Base-by-base conservation (phyloP, 2,329 filamentous ascomycete species). In the Trichophyton simii region DNA sequence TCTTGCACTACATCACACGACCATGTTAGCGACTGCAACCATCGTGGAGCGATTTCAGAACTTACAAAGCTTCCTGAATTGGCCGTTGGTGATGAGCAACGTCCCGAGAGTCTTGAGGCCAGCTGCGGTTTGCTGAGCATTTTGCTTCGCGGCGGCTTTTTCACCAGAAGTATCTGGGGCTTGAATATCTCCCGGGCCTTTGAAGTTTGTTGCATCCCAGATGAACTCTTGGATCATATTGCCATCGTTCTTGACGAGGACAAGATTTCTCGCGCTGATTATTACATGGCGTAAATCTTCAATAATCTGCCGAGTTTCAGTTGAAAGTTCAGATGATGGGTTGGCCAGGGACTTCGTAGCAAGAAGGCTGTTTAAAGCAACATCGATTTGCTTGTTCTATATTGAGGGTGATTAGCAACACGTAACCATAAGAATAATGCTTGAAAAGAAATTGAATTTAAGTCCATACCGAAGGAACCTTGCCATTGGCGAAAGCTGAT, bases 151-250 rank as follows among this genome's bases (percentile, higher is more conserved):
- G 1, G 82, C 82, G 0, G 88, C 85, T 78, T 90, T 95, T 71
- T 84, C 82, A 57, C 95, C 68, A 0, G 90, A 87, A 0, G 83
- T 82, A 61, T 80, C 79, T 2, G 89, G 88, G 0, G 80, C 75
- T 62, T 77, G 73, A 28, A 89, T 80, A 59, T 82, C 79, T 68
- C 80, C 85, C 62, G 83, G 67, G 50, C 66, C 77, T 60, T 85
- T 83, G 64, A 94, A 85, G 55, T 88, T 82, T 71, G 90, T 85
- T 0, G 91, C 91, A 72, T 96, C 88, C 87, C 89, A 99, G 75
- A 97, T 89, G 75, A 99, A 97, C 70, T 99, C 91, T 72, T 99
- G 94, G 20, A 99, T 78, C 62, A 97, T 77, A 70, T 99, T 91
- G 71, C 91, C 94, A 63, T 96, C 83, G 72, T 99, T 99, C 82